These are phyloP conservation scores for Malbranchea zuffiana DNA, from an alignment of 2,329 filamentous ascomycete species.

Conservation along the genomic window DNA sequence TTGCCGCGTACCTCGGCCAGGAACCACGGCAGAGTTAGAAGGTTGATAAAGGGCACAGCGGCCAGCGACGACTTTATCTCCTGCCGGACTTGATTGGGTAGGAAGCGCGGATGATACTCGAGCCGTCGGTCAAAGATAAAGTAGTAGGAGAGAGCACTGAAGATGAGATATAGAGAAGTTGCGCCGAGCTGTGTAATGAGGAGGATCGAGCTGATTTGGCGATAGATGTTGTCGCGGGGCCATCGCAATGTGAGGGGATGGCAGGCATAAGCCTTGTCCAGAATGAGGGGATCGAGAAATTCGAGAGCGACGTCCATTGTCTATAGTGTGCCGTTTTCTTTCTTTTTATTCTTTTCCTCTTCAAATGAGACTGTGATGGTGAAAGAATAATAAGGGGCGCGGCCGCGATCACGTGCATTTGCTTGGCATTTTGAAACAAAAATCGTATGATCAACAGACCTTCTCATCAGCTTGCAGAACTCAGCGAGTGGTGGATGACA, in stretches of 20 bases:
- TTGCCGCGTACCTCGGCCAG: slow-evolving; percentile 62
- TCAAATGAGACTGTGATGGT: too few relatives aligned
- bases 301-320: slow-evolving; percentile 76
- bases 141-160: slow-evolving; percentile 62
- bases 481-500: too few relatives aligned
- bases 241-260: slow-evolving; percentile 50
- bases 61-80: slow-evolving; percentile 63
- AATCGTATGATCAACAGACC: too few relatives aligned
- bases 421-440: too few relatives aligned
- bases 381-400: too few relatives aligned
- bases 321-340: too few relatives aligned
- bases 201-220: slow-evolving; percentile 59
- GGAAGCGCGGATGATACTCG: slow-evolving; percentile 69
- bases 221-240: slow-evolving; percentile 56
- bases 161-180: slow-evolving; percentile 56
- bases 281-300: slow-evolving; percentile 58
- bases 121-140: slow-evolving; percentile 76
- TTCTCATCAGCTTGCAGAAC: too few relatives aligned
- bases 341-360: too few relatives aligned
- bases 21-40: slow-evolving; percentile 66
- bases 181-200: slow-evolving; percentile 60
- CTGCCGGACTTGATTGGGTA: slow-evolving; percentile 70
- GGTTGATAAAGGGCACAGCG: slow-evolving; percentile 62
- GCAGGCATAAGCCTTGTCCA: slow-evolving; percentile 60
- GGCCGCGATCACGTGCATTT: too few relatives aligned